Base-by-base conservation (phyloP, 2,329 filamentous ascomycete genomes). In the Scedosporium dehoogii region DNA sequence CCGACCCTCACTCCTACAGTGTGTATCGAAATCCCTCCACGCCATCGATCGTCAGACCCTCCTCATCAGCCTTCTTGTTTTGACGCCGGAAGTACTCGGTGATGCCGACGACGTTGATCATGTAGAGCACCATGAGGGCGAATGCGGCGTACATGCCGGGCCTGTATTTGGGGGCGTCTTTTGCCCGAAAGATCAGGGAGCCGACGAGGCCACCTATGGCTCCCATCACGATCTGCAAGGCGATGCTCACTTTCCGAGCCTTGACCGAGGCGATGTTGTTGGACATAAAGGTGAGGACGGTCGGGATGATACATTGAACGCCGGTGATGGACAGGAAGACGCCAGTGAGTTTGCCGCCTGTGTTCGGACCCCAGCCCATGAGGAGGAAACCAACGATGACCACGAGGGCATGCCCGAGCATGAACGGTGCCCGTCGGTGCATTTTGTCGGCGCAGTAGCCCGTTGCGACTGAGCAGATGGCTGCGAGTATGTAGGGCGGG, bases 121-220 rank as follows among this genome's bases (percentile, higher is more conserved):
- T 25, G 41, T 48, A n/a, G n/a, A 60, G 9, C 16, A 27, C 58
- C 58, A 60, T 60, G 58, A 16, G 23, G 21, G 5, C 58, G 21
- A 60, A 60, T 7, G 44, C n/a, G 27, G 58, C n/a, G 41, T 60
- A 60, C 41, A 60, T 12, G 41, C 58, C 58, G 12, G 58, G 58
- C 7, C 58, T 12, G 41, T 60, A 60, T 4, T 21, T 25, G 3
- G 58, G 58, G 12, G 10, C 7, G 58, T 60, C 58, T 27, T 60
- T 33, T 18, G 33, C n/a, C 4, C 58, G 38, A 41, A 60, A 60
- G 4, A 60, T 27, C n/a, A 60, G 58, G 3, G 58, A 60, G 16
- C 58, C 58, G 21, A 44, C 21, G 9, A 60, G 10, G 33, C 58
- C 58, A 23, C 58, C 58, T 12, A 60, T 21, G 21, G 10, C 58